Percentiles rank a stretch among this genome's conserved stretches.
These are phyloP conservation scores for Spizellomyces sp. DNA, from an alignment of 192 early-diverging fungal species.

Conservation along the genomic window DNA sequence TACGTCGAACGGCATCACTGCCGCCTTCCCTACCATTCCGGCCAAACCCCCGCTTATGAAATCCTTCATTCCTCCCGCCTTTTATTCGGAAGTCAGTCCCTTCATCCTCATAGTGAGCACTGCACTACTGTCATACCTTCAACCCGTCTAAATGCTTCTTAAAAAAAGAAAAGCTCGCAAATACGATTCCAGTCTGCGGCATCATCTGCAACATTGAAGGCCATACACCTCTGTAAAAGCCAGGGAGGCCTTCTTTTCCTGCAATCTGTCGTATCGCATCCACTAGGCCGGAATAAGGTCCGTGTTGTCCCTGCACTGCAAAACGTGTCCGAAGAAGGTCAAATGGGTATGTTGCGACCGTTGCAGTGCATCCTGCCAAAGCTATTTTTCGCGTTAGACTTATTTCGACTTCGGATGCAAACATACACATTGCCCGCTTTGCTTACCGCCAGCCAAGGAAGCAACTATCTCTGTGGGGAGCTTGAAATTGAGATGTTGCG, in stretches of 20 bases:
- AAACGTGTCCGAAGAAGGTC: slow-evolving; percentile 95
- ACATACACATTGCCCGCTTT: slow-evolving; percentile 3
- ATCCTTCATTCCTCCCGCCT: slow-evolving; percentile 53
- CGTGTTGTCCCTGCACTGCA: slow-evolving; percentile 70
- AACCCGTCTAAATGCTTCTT: slow-evolving; percentile 44
- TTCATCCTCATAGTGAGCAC: not conserved
- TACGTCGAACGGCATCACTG: slow-evolving; percentile 90
- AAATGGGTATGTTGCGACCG: slow-evolving; percentile 87
- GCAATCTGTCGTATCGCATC: slow-evolving; percentile 70
- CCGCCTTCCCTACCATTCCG: slow-evolving; percentile 80
- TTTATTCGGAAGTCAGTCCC: not conserved
- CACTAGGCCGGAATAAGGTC: slow-evolving; percentile 68
- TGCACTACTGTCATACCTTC: slow-evolving; percentile 30
- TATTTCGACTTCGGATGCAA: not conserved
- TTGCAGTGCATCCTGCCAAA: slow-evolving; percentile 77
- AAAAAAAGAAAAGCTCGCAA: slow-evolving; percentile 73
- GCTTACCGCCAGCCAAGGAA: slow-evolving; percentile 53
- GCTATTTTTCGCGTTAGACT: slow-evolving; percentile 22
- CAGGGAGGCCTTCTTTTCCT: slow-evolving; percentile 71
- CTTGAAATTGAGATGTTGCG: not conserved
- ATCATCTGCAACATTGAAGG: slow-evolving; percentile 86
- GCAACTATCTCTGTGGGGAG: slow-evolving; percentile 14
- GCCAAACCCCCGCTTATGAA: slow-evolving; percentile 78
- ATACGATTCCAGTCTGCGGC: slow-evolving; percentile 94
- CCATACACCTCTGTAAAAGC: slow-evolving; percentile 84